A percentile compares a stretch with the other conserved stretches of the same genome.
phyloP scores from a whole-genome alignment of 2,329 filamentous ascomycete species.

The Aspergillus fructus region DNA sequence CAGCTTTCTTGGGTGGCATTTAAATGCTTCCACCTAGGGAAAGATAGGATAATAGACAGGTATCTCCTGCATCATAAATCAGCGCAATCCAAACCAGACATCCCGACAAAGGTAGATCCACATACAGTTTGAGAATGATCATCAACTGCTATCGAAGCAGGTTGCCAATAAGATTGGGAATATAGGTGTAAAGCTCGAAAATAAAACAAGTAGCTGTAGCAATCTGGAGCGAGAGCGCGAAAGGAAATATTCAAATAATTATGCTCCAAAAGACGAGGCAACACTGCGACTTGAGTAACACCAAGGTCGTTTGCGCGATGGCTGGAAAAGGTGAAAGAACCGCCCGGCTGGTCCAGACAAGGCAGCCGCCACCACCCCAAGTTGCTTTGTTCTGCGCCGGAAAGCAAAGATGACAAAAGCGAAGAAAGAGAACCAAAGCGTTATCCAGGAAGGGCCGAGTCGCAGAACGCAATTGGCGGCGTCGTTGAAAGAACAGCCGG shows the following conservation, averaged over 20 bases:
- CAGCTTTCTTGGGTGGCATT: slow-evolving; percentile 29
- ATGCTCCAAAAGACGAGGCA: background rate
- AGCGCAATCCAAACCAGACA: background rate
- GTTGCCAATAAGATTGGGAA: background rate
- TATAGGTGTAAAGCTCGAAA: background rate
- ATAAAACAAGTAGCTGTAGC: background rate
- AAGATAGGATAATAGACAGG: background rate
- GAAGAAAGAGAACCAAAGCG: background rate
- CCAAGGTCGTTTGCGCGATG: background rate
- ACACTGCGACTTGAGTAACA: background rate
- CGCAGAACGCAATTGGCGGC: background rate
- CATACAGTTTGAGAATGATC: background rate
- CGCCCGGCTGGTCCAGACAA: background rate
- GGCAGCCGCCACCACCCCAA: slow-evolving; percentile 3
- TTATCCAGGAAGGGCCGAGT: background rate
- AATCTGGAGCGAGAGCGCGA: background rate
- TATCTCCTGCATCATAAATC: background rate
- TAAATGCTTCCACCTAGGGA: background rate
- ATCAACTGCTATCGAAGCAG: background rate
- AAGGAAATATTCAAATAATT: slow-evolving; percentile 1
- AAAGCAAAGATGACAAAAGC: background rate
- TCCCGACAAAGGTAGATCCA: background rate
- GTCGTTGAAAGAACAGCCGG: background rate
- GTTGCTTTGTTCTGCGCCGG: slow-evolving; percentile 2
- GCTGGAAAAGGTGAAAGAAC: background rate